A percentile compares a stretch with the other conserved stretches of the same genome.
Conservation (phyloP, 164 flowering plant genomes). For the Macadamia tetraphylla region DNA sequence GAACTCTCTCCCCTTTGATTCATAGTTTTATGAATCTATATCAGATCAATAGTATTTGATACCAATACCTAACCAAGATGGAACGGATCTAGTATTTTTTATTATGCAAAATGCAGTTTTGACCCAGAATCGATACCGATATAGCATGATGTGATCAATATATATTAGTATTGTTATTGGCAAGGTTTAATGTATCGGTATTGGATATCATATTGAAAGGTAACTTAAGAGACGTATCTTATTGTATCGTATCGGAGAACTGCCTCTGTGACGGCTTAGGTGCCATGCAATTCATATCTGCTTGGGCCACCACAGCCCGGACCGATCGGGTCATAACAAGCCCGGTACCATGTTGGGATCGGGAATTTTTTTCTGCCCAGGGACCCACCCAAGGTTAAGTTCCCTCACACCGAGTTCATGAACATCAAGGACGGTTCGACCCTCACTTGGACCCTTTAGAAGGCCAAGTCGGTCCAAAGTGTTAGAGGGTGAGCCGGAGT, state of each 20-base stretch:
- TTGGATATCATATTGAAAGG: too few relatives aligned
- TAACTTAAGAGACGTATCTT: too few relatives aligned
- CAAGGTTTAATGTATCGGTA: too few relatives aligned
- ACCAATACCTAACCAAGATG: too few relatives aligned
- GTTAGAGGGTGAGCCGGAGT: conserved; percentile 49
- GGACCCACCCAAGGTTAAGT: conserved; percentile 48
- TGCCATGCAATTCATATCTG: conserved; percentile 76
- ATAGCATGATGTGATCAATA: too few relatives aligned
- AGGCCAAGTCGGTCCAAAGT: conserved; percentile 54
- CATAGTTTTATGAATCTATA: too few relatives aligned
- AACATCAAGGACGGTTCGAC: conserved; percentile 53
- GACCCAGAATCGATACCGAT: too few relatives aligned
- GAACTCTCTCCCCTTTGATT: too few relatives aligned
- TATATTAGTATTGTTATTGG: too few relatives aligned
- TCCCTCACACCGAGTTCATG: conserved; percentile 62
- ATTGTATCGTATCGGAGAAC: conserved; percentile 7
- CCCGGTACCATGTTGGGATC: conserved; percentile 72
- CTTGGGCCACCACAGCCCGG: conserved; percentile 71
- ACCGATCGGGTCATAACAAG: conserved; percentile 29
- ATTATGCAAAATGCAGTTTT: too few relatives aligned
- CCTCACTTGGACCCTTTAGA: conserved; percentile 41
- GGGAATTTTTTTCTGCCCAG: conserved; percentile 55
- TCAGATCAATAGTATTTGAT: too few relatives aligned
- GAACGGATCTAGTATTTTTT: too few relatives aligned
- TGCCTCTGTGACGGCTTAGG: conserved; percentile 92